Evolutionary conservation across 768 basidiomycete genomes (phyloP).

Genomic region (Scleroderma bovista): DNA sequence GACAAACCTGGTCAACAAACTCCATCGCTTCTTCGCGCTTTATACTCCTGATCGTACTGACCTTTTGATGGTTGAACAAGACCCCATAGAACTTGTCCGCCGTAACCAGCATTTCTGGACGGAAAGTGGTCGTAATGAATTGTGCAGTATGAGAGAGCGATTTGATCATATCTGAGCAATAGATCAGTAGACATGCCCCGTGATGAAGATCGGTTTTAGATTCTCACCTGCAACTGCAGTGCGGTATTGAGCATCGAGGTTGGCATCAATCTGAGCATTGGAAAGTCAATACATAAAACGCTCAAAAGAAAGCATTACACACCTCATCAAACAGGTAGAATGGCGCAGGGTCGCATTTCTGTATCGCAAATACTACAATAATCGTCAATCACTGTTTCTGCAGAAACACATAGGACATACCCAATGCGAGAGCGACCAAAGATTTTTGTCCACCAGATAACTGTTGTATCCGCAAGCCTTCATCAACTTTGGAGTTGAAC

Average conservation of each 20-base stretch:
- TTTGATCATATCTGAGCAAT: conserved; percentile 69
- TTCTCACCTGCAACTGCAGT: conserved; percentile 88
- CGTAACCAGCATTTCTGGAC: conserved; percentile 92
- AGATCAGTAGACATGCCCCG: not conserved
- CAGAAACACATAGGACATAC: conserved; percentile 32
- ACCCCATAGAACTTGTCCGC: conserved; percentile 98
- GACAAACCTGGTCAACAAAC: conserved; percentile 82
- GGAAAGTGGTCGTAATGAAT: conserved; percentile 98
- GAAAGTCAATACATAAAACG: conserved; percentile 1
- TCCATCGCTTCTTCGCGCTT: conserved; percentile 87
- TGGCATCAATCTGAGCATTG: conserved; percentile 78
- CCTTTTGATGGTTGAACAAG: conserved; percentile 92
- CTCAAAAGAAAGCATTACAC: not conserved
- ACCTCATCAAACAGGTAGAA: conserved; percentile 99
- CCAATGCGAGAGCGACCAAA: conserved; percentile 90
- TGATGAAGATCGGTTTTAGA: not conserved
- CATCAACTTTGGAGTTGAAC: conserved; percentile 98
- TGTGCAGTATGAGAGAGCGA: conserved; percentile 83
- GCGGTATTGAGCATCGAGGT: conserved; percentile 94
- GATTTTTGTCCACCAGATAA: conserved; percentile 97
- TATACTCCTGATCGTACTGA: conserved; percentile 84
- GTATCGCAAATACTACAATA: conserved; percentile 85
- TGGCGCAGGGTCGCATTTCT: conserved; percentile 98
- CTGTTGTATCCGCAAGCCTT: conserved; percentile 94
- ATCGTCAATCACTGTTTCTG: conserved; percentile 2